Percentiles rank a stretch among this genome's conserved stretches.
Evolutionary conservation across 2,329 filamentous ascomycete species (phyloP).

Genomic region (Ophiostoma novo-ulmi): DNA sequence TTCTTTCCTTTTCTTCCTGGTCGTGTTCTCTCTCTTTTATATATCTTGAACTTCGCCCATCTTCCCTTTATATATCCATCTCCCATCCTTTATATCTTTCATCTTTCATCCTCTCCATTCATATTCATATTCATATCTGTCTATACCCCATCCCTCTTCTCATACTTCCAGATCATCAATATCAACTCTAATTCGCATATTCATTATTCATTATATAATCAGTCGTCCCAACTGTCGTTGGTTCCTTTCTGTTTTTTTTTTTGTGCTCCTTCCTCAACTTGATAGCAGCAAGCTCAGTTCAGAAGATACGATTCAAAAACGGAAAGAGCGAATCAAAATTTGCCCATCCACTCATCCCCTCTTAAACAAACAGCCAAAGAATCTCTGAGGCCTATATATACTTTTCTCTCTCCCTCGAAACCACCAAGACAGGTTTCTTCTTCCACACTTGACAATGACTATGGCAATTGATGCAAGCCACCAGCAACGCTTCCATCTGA

Average conservation of each 20-base stretch:
- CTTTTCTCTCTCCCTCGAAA: not conserved
- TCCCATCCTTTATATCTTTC: not conserved
- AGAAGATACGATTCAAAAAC: not conserved
- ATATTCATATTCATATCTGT: not conserved
- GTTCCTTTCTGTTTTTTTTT: not conserved
- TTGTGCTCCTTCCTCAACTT: not conserved
- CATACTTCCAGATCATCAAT: not conserved
- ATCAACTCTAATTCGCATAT: not conserved
- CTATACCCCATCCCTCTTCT: not conserved
- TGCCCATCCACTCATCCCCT: not conserved
- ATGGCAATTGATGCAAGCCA: conserved; percentile 83
- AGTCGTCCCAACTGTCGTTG: not conserved
- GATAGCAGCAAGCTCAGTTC: not conserved
- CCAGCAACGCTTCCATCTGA: conserved; percentile 72
- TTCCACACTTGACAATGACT: conserved; percentile 62
- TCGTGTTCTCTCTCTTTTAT: conserved; percentile 3
- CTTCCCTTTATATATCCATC: not conserved
- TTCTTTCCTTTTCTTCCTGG: not conserved
- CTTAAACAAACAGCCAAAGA: not conserved
- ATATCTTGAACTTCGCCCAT: conserved; percentile 14
- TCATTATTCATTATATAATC: too few species aligned
- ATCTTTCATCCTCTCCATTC: not conserved
- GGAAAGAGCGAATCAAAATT: not conserved
- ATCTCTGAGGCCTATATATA: not conserved
- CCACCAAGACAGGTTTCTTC: not conserved